Evolutionary conservation across 1,139 yeast genomes (phyloP), one percentile per base, ranked within the genome.

Genomic region (Komagataea norvegica): DNA sequence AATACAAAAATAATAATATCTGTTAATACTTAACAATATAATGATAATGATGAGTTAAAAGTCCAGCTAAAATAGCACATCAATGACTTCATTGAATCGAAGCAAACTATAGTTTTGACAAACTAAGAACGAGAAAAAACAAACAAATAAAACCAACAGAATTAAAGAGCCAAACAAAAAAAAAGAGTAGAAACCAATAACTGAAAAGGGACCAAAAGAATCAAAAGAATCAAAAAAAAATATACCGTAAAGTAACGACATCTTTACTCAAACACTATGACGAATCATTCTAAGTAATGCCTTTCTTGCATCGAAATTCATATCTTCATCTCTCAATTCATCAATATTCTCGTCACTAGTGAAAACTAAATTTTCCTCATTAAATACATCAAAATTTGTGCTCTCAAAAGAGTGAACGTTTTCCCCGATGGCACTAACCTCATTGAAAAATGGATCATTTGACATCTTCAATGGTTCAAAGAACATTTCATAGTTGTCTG

Each of bases 241-340:
- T 6, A 8, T 8, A 22, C 29, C 20, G 30, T 25, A 21, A 17
- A 9, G 10, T n/a, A 29, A 25, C n/a, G n/a, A n/a, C n/a, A 18
- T 13, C 31, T 20, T 17, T 19, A 25, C 10, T 43, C 36, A 50
- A 13, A 47, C 42, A 31, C 52, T 49, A n/a, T 50, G 51, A 37
- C 56, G 51, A 23, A 52, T 41, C 48, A 50, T 46, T 33, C 48
- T 50, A 17, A 52, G 45, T 40, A 52, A 36, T 3, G 57, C 56
- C 11, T 37, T 49, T 49, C 57, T 52, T 3, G 57, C 57, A 41
- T 52, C 57, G 36, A 31, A 43, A 15, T 33, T 44, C 28, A 34
- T 29, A 17, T 25, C 36, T 5, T 48, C 53, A 29, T 42, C 46
- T 9, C 41, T 44, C 20, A 29, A 19, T 11, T 23, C 28, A 17